A percentile compares a stretch with the other conserved stretches of the same genome.
Evolutionary conservation across 2,329 filamentous ascomycete genomes (phyloP).

Genomic region (Phialophora tarda): DNA sequence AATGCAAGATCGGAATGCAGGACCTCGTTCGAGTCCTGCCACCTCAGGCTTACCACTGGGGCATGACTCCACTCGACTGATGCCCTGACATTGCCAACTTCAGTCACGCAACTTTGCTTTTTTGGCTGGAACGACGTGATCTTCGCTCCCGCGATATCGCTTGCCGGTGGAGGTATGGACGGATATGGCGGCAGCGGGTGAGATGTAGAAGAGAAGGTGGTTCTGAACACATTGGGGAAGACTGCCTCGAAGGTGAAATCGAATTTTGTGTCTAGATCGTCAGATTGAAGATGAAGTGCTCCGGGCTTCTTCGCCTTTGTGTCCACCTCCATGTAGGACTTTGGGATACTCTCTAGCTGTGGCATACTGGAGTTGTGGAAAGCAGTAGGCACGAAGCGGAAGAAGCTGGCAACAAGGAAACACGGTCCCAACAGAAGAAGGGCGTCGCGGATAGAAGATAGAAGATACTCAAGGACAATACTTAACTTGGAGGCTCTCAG

Average conservation of each 20-base stretch:
- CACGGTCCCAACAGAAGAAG: neutral
- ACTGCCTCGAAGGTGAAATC: conserved; percentile 69
- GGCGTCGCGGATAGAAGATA: neutral
- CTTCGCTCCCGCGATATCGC: conserved; percentile 37
- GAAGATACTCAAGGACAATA: neutral
- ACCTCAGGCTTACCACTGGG: conserved; percentile 64
- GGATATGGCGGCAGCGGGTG: conserved; percentile 71
- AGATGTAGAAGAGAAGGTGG: conserved; percentile 66
- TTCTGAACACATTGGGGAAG: conserved; percentile 68
- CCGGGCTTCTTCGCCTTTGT: conserved; percentile 10
- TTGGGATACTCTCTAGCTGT: conserved; percentile 55
- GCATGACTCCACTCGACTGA: conserved; percentile 64
- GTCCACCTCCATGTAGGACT: conserved; percentile 37
- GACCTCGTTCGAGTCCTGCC: conserved; percentile 56
- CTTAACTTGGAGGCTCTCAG: neutral
- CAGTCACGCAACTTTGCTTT: conserved; percentile 51
- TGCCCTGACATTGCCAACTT: conserved; percentile 58
- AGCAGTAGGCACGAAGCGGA: neutral
- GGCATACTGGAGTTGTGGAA: conserved; percentile 48
- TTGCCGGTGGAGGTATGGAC: conserved; percentile 57
- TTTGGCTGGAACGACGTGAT: conserved; percentile 40
- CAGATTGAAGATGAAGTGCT: conserved; percentile 51
- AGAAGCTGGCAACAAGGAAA: neutral
- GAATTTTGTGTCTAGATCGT: conserved; percentile 51
- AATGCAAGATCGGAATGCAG: conserved; percentile 68